These are phyloP conservation scores for Solanum bulbocastanum DNA, from an alignment of 257 asterid species.

Conservation along the genomic window DNA sequence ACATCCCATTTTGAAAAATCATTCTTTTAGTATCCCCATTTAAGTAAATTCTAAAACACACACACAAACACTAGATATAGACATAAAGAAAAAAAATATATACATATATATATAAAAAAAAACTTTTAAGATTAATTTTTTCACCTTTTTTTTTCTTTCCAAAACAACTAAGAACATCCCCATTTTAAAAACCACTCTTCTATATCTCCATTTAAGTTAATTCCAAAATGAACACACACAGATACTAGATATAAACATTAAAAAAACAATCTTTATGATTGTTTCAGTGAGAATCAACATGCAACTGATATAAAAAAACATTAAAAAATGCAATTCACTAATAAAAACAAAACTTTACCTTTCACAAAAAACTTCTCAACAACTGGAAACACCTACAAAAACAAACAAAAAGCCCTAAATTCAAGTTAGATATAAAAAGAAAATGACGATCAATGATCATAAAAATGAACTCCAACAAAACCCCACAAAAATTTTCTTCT, in stretches of 20 bases:
- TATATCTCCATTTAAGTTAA: background rate
- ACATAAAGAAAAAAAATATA: background rate
- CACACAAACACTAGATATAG: background rate
- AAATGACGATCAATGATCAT: background rate
- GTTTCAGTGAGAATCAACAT: background rate
- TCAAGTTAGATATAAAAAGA: background rate
- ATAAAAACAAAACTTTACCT: background rate
- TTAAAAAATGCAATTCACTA: background rate
- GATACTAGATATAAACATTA: background rate
- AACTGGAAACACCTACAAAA: background rate
- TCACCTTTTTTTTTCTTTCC: background rate
- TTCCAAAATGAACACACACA: background rate
- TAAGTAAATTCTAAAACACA: background rate
- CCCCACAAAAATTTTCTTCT: background rate
- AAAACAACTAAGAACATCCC: background rate
- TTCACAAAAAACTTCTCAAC: background rate
- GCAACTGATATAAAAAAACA: background rate
- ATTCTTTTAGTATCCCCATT: background rate
- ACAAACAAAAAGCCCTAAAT: background rate
- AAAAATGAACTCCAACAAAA: background rate
- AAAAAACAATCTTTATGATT: background rate
- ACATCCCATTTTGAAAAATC: background rate
- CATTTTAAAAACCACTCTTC: background rate
- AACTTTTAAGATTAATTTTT: too few species aligned
- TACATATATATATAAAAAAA: too few species aligned